These are phyloP conservation scores for Gynochthodes officinalis DNA, from an alignment of 257 asterid species.

Conservation along the genomic window DNA sequence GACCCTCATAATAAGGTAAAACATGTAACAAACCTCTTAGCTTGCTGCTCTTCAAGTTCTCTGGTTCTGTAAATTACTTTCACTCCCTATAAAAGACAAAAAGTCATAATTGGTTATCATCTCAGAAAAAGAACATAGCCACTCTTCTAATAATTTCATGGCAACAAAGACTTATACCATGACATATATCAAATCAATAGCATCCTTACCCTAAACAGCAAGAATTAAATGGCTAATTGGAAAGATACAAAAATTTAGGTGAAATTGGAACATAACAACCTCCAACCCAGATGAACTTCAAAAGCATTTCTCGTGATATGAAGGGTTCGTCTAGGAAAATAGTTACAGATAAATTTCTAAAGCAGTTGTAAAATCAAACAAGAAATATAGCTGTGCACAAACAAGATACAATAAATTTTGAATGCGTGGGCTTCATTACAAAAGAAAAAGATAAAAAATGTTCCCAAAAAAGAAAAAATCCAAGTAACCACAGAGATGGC, in stretches of 20 bases:
- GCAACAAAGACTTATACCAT: neutral
- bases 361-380: neutral
- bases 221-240: neutral
- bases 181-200: neutral
- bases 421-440: neutral
- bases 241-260: neutral
- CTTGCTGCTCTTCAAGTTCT: slow-evolving; percentile 94
- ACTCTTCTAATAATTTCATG: neutral
- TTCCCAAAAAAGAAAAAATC: neutral
- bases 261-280: no score
- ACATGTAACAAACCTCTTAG: slow-evolving; percentile 57
- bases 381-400: neutral
- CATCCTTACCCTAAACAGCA: neutral
- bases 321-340: neutral
- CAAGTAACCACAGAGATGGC: neutral
- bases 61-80: slow-evolving; percentile 87
- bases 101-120: slow-evolving; percentile 5
- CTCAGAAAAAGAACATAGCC: slow-evolving; percentile 6
- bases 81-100: slow-evolving; percentile 62
- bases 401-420: neutral
- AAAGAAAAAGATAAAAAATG: neutral
- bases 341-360: neutral
- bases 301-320: neutral
- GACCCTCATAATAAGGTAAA: slow-evolving; percentile 18
- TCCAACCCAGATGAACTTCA: neutral